Conservation (phyloP, 495 filamentous ascomycete genomes). For the Cercophora sp. region DNA sequence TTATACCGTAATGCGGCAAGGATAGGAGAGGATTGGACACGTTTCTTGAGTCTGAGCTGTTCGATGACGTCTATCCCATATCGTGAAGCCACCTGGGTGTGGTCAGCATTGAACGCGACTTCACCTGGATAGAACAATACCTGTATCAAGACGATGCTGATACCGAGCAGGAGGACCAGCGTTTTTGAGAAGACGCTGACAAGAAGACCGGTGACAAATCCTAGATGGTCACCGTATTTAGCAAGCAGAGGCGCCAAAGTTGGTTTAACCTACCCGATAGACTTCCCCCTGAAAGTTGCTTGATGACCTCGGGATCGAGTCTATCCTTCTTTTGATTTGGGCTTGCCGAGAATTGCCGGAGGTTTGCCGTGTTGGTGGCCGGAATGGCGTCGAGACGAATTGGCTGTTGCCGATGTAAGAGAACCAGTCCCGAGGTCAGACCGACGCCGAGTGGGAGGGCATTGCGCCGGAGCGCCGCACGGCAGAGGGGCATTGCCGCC, state of each 20-base stretch:
- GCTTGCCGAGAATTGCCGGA: background rate
- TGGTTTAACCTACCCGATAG: conserved; percentile 53
- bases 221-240: too few relatives aligned
- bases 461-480: conserved; percentile 14
- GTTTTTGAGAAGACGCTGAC: conserved; percentile 72
- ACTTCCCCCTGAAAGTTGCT: conserved; percentile 67
- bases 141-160: conserved; percentile 67
- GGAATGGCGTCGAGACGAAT: conserved; percentile 27
- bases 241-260: too few relatives aligned
- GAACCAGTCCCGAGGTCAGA: conserved; percentile 22
- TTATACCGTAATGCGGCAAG: conserved; percentile 59
- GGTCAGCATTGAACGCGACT: background rate
- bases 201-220: conserved; percentile 64
- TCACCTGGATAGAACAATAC: conserved; percentile 40
- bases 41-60: conserved; percentile 33
- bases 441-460: conserved; percentile 22
- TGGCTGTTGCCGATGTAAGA: conserved; percentile 22
- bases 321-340: conserved; percentile 26
- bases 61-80: conserved; percentile 65
- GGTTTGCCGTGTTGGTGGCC: background rate
- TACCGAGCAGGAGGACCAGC: conserved; percentile 66
- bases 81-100: conserved; percentile 60
- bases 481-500: conserved; percentile 6
- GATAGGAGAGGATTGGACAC: conserved; percentile 50
- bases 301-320: conserved; percentile 51